Evolutionary conservation across 164 flowering plant species (phyloP), one percentile per base, ranked within the genome.

Genomic region (Vitis labrusca): DNA sequence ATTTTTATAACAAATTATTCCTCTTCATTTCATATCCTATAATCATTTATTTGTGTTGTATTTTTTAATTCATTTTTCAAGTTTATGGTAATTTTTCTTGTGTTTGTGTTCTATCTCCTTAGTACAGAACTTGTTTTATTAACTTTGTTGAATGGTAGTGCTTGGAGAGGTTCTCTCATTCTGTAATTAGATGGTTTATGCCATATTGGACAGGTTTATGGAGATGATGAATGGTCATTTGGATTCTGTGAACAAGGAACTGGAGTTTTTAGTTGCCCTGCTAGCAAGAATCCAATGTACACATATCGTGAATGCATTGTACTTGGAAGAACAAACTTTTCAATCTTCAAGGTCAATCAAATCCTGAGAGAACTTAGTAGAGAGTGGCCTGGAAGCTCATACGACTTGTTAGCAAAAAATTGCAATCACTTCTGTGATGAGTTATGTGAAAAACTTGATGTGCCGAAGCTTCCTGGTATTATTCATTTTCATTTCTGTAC

Each of bases 381-480:
- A 73, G 99, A 92, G 72, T 93, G 98, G 99, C 93, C 94, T 74
- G 99, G 99, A 74, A 30, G 60, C 51, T 84, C 92, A 3, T 95
- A 95, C 69, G 99, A 95, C 77, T 79, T 95, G 78, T 70, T 95
- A 57, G 65, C 98, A 58, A 95, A 77, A 79, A 95, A 95, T 73
- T 95, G 99, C 83, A 95, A 95, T 74, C 99, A 95, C 85, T 95
- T 95, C 68, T 95, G 99, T 74, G 93, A 95, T 77, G 92, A 91
- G 73, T 79, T 95, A 48, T 93, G 97, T 78, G 96, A 91, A 68
- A 85, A 84, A 75, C 91, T 95, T 62, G 96, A 87, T 69, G 97
- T 92, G 63, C 91, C 89, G 8, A 93, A 91, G 79, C 92, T 90
- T 81, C 99, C 99, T 80, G 99, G 99, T 95, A 69, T 37, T 37